A percentile compares a stretch with the other conserved stretches of the same genome.
Evolutionary conservation across 352 stramenopile species (phyloP).

Genomic region (Phytopythium cucurbitacearum): DNA sequence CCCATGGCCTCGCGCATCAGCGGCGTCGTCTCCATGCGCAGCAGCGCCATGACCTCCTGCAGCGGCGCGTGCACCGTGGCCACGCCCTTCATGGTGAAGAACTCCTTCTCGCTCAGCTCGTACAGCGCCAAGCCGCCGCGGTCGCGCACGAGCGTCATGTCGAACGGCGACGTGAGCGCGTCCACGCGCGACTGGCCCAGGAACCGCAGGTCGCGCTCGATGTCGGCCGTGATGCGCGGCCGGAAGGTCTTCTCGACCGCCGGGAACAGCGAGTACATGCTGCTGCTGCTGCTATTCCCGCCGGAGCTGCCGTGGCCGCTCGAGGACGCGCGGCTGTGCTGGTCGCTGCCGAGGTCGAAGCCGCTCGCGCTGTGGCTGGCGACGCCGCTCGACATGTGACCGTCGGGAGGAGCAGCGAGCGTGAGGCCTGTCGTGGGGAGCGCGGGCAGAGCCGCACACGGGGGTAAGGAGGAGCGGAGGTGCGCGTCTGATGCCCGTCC

Average conservation of each 20-base stretch:
- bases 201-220: constrained; percentile 82
- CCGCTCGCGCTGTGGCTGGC: constrained; percentile 7
- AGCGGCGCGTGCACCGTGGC: constrained; percentile 63
- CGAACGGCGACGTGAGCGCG: constrained; percentile 72
- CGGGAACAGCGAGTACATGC: constrained; percentile 77
- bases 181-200: constrained; percentile 78
- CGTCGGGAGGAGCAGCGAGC: not conserved
- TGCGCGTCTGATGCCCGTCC: constrained; percentile 4
- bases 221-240: constrained; percentile 70
- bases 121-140: constrained; percentile 69
- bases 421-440: too few species aligned
- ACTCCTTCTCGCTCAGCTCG: constrained; percentile 76
- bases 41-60: constrained; percentile 78
- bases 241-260: constrained; percentile 84
- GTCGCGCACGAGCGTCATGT: constrained; percentile 77
- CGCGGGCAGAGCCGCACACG: too few species aligned
- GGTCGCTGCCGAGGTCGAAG: not conserved
- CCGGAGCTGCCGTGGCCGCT: not conserved
- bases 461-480: not conserved
- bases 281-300: constrained; percentile 2
- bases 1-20: constrained; percentile 75
- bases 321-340: not conserved
- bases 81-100: constrained; percentile 85
- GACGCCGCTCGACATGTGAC: constrained; percentile 15
- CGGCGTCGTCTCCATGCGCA: constrained; percentile 64